A percentile compares a stretch with the other conserved stretches of the same genome.
Conservation (phyloP, 2,329 filamentous ascomycete species). For the Chrysoporthe austroafricana region DNA sequence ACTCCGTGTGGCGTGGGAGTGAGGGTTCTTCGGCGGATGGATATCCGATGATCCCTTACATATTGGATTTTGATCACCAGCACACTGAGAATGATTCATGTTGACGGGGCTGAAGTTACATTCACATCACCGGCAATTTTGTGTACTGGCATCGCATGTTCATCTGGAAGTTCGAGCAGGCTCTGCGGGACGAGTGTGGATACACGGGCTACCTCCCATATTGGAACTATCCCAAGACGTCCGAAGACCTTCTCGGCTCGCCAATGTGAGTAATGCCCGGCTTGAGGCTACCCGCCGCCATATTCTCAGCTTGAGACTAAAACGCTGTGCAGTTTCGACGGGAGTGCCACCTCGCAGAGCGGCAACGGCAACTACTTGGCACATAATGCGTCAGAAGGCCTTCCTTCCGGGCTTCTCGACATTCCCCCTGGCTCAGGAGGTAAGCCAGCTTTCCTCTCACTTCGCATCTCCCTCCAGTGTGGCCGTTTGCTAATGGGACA, state of each 20-base stretch:
- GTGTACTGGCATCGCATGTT: slow-evolving; percentile 39
- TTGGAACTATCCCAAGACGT: slow-evolving; percentile 52
- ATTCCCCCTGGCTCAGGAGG: slow-evolving; percentile 13
- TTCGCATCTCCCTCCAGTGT: neutral
- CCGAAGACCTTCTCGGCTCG: slow-evolving; percentile 40
- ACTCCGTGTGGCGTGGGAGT: too few relatives aligned
- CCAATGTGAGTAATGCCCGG: slow-evolving; percentile 32
- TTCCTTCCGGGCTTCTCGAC: slow-evolving; percentile 5
- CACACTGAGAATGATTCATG: neutral
- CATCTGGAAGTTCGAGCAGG: slow-evolving; percentile 36
- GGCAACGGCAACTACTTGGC: slow-evolving; percentile 42
- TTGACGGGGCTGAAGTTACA: slow-evolving; percentile 10
- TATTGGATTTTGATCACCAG: neutral
- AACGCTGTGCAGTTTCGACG: slow-evolving; percentile 53
- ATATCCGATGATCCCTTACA: neutral
- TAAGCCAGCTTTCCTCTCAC: neutral
- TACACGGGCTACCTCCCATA: slow-evolving; percentile 47
- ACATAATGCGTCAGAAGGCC: slow-evolving; percentile 1
- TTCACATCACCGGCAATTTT: slow-evolving; percentile 33
- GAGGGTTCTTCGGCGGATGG: too few relatives aligned
- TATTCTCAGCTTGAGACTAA: neutral
- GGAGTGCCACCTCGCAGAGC: slow-evolving; percentile 50
- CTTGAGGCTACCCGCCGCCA: neutral
- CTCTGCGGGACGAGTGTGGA: slow-evolving; percentile 40
- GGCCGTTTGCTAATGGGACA: neutral